Percentiles rank a stretch among this genome's conserved stretches.
Evolutionary conservation across 768 basidiomycete genomes (phyloP).

Genomic region (Boletellus ananas): DNA sequence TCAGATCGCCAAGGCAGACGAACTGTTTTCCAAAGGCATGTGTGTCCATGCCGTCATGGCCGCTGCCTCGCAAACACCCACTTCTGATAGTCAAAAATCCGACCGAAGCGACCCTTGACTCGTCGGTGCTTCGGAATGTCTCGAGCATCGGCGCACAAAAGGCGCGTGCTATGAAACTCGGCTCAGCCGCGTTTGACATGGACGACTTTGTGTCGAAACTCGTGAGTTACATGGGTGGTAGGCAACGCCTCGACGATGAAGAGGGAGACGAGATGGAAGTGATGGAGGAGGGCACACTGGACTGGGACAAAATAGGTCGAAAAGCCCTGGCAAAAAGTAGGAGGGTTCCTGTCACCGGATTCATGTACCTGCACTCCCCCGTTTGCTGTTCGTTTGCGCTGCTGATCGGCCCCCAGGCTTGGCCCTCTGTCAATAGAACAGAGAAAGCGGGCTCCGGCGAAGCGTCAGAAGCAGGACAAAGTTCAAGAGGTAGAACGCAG

Average conservation of each 20-base stretch:
- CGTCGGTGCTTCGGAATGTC: conserved; percentile 70
- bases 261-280: conserved; percentile 54
- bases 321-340: conserved; percentile 77
- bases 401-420: conserved; percentile 54
- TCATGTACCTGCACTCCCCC: conserved; percentile 61
- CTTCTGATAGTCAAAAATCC: conserved; percentile 63
- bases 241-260: conserved; percentile 42
- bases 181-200: conserved; percentile 83
- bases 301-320: conserved; percentile 87
- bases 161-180: conserved; percentile 88
- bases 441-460: conserved; percentile 62
- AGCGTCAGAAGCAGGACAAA: conserved; percentile 69
- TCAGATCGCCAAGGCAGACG: conserved; percentile 55
- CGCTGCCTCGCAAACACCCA: not conserved
- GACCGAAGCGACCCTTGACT: conserved; percentile 88
- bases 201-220: conserved; percentile 86
- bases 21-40: conserved; percentile 61
- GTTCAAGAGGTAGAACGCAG: conserved; percentile 62
- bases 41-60: conserved; percentile 4
- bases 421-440: conserved; percentile 87
- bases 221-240: conserved; percentile 72
- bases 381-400: not conserved
- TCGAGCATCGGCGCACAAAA: conserved; percentile 80
- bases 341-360: conserved; percentile 76
- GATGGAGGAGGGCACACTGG: conserved; percentile 47